Evolutionary conservation across 805 yeast species (phyloP), one percentile per base, ranked within the genome.

Genomic region (Monosporozyma solicola): DNA sequence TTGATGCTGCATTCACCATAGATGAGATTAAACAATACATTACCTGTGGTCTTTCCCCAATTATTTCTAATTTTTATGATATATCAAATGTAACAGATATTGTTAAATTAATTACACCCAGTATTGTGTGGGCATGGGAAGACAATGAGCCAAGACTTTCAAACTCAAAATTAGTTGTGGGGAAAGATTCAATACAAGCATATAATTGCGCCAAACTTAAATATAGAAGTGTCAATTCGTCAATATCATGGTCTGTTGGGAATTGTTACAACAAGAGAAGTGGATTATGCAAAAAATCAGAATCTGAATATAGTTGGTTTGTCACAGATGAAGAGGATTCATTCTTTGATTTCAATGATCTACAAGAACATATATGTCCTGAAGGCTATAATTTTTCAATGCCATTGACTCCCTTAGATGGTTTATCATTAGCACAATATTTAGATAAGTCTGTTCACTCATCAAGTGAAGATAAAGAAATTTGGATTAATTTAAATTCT

Each of bases 401-500:
- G 0, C 91, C 91, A 0, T 60, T 62, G 8, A 70, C 79, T 1
- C 76, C 87, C 1, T 53, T 76, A 2, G 77, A 82, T 50, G 79
- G 79, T 53, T 54, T 50, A 3, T 60, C 70, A 3, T 45, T 65
- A n/a, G 27, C 53, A 10, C 37, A 54, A 55, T 53, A 53, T 60
- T 37, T 66, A 15, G 25, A 47, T 13, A 48, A 54, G 7, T 10
- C 46, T 5, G 22, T 41, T n/a, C 52, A 52, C 8, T 24, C 29
- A 3, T 2, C 27, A 7, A 48, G 53, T 11, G 47, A 43, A 10
- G 55, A 48, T 46, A 29, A 46, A 2, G 54, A 56, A 13, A 47
- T 65, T 13, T 91, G 97, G 97, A 79, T 89, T 3, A 89, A 88
- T 68, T 59, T 89, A 57, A 91, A 92, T 64, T 87, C 91, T 16